phyloP scores from a whole-genome alignment of 208 protist species.

The Leishmania lainsoni region DNA sequence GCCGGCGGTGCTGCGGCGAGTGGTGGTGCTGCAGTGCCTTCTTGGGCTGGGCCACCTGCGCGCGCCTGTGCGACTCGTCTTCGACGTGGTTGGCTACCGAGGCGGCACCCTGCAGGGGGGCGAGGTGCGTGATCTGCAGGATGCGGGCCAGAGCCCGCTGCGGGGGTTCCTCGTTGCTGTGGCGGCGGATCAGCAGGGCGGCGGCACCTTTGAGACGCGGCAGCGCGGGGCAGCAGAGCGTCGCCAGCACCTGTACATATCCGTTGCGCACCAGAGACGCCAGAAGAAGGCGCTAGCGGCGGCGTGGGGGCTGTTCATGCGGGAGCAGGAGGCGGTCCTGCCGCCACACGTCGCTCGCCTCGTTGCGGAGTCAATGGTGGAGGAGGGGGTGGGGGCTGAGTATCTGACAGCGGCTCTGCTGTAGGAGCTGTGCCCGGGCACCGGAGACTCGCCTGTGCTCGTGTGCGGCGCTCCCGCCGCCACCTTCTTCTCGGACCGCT shows the following conservation, averaged over 20 bases:
- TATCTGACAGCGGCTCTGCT: conserved; percentile 64
- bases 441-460: neutral
- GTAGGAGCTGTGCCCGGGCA: neutral
- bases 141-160: neutral
- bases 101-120: neutral
- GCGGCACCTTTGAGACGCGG: conserved; percentile 39
- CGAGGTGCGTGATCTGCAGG: neutral
- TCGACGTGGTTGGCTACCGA: conserved; percentile 45
- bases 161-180: conserved; percentile 10
- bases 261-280: conserved; percentile 38
- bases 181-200: conserved; percentile 6
- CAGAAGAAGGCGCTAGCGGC: conserved; percentile 38
- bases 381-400: conserved; percentile 51
- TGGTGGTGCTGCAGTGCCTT: conserved; percentile 50
- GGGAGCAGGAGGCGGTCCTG: conserved; percentile 29
- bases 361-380: conserved; percentile 52
- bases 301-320: conserved; percentile 38
- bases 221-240: conserved; percentile 27
- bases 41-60: conserved; percentile 59
- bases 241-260: conserved; percentile 55
- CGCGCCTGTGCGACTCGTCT: conserved; percentile 67
- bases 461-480: neutral
- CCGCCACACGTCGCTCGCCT: conserved; percentile 29
- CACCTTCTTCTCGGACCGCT: neutral
- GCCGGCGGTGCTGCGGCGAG: conserved; percentile 25